phyloP scores from a whole-genome alignment of 768 basidiomycete genomes.

The Rhodocollybia butyracea region DNA sequence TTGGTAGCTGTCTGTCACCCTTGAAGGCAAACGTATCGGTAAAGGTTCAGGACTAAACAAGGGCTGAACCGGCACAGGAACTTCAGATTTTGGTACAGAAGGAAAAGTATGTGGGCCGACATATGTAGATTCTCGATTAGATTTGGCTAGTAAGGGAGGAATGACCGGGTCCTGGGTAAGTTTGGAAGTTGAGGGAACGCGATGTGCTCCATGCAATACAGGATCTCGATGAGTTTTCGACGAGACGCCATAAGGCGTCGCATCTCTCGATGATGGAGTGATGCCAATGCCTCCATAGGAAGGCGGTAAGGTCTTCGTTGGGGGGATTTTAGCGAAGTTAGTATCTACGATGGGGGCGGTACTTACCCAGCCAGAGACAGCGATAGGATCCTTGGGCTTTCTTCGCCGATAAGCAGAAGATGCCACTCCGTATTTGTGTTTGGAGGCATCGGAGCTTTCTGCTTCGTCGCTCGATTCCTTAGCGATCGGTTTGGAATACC shows the following conservation, averaged over 20 bases:
- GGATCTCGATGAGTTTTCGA: neutral
- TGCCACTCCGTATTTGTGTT: conserved; percentile 14
- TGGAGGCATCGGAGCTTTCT: conserved; percentile 31
- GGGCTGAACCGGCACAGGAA: neutral
- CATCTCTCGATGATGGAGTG: neutral
- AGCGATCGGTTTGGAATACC: neutral
- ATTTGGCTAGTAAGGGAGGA: neutral
- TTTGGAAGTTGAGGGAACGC: neutral
- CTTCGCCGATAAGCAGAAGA: conserved; percentile 26
- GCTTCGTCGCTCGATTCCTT: conserved; percentile 32
- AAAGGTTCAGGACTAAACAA: conserved; percentile 2
- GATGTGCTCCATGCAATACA: neutral
- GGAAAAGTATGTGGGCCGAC: neutral
- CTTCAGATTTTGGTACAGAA: neutral
- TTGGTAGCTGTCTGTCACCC: neutral
- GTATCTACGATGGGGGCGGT: conserved; percentile 6
- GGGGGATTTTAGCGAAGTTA: no score
- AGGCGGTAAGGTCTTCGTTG: no score
- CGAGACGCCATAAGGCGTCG: neutral
- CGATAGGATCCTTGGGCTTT: conserved; percentile 29
- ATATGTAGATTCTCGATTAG: neutral
- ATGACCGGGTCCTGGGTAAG: neutral
- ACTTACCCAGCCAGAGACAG: conserved; percentile 10
- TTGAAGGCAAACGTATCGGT: neutral
- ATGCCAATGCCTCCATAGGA: no score